A percentile compares a stretch with the other conserved stretches of the same genome.
phyloP scores from a whole-genome alignment of 169 alveolate species.

The Toxoplasma gondii region DNA sequence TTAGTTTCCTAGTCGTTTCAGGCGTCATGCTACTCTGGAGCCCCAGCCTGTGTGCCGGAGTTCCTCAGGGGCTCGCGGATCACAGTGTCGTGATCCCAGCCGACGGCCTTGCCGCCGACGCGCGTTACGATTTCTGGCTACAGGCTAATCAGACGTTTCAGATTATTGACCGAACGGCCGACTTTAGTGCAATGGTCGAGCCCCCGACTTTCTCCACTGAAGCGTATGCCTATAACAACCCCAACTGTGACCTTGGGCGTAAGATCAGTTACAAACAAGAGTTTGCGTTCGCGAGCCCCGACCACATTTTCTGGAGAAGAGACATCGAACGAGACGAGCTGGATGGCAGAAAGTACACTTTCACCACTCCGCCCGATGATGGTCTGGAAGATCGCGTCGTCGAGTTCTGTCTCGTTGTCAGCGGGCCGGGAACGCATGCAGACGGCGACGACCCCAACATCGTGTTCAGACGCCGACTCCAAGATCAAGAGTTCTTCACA shows the following conservation, averaged over 20 bases:
- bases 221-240: constrained; percentile 7
- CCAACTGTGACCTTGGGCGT: constrained; percentile 23
- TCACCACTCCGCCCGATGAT: constrained; percentile 2
- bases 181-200: not conserved
- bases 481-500: not conserved
- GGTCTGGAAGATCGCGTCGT: not conserved
- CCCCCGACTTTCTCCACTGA: constrained; percentile 28
- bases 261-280: not conserved
- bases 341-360: constrained; percentile 37
- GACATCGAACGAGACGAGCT: not conserved
- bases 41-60: not conserved
- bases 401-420: constrained; percentile 24
- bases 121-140: constrained; percentile 31
- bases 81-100: not conserved
- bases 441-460: not conserved
- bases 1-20: not conserved
- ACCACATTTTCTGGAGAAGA: constrained; percentile 25
- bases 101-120: constrained; percentile 21
- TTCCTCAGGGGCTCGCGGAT: constrained; percentile 9
- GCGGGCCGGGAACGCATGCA: not conserved
- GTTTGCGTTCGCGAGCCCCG: not conserved
- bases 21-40: not conserved
- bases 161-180: constrained; percentile 2
- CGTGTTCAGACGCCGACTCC: constrained; percentile 28
- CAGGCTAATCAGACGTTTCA: not conserved